phyloP scores from a whole-genome alignment of 352 stramenopile genomes.

The Lagenidium giganteum region DNA sequence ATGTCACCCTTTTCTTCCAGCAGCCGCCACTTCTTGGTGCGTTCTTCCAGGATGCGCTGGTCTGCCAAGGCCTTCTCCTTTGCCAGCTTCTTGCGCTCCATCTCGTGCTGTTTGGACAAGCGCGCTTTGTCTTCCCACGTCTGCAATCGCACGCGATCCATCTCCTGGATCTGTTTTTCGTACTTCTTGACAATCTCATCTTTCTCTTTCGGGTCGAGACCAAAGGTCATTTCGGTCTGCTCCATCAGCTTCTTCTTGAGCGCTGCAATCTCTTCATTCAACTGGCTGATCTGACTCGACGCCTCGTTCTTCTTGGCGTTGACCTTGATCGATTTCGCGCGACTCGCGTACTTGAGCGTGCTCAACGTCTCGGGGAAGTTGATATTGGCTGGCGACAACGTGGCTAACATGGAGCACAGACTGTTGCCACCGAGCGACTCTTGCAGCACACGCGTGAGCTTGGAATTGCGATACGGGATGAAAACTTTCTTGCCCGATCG shows the following conservation, averaged over 20 bases:
- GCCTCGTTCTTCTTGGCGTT: slow-evolving; percentile 92
- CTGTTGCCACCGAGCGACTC: slow-evolving; percentile 92
- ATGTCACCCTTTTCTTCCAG: slow-evolving; percentile 81
- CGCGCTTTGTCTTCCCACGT: slow-evolving; percentile 88
- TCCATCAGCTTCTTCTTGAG: slow-evolving; percentile 86
- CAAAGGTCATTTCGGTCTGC: slow-evolving; percentile 57
- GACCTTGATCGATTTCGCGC: slow-evolving; percentile 94
- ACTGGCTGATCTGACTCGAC: slow-evolving; percentile 82
- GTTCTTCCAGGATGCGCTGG: slow-evolving; percentile 76
- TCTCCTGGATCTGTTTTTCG: slow-evolving; percentile 88
- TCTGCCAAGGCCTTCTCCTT: slow-evolving; percentile 77
- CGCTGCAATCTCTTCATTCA: slow-evolving; percentile 87
- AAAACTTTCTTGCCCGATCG: slow-evolving; percentile 84
- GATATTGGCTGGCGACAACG: slow-evolving; percentile 91
- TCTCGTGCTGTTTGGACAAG: slow-evolving; percentile 81
- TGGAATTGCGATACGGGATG: slow-evolving; percentile 93
- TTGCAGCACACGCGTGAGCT: slow-evolving; percentile 91
- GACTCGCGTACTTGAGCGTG: slow-evolving; percentile 94
- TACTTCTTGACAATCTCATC: slow-evolving; percentile 85
- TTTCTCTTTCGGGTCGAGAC: slow-evolving; percentile 80
- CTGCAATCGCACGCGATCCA: slow-evolving; percentile 77
- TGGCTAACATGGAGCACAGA: slow-evolving; percentile 94
- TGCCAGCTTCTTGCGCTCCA: slow-evolving; percentile 76
- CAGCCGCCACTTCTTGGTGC: slow-evolving; percentile 79
- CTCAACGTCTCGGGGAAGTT: slow-evolving; percentile 95